Base-by-base conservation (phyloP, 169 alveolate genomes). In the Plasmodium coatneyi region DNA sequence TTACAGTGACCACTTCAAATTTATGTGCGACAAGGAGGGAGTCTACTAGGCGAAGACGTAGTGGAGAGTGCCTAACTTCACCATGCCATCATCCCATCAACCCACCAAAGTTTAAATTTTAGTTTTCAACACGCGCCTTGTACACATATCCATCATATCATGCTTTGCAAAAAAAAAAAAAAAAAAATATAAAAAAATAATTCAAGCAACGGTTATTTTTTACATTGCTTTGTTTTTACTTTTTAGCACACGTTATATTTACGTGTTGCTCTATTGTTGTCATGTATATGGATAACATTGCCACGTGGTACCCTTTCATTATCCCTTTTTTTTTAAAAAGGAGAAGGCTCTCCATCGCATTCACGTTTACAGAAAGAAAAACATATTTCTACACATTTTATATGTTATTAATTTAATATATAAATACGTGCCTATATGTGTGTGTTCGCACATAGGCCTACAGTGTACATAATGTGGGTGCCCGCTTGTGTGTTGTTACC, bases 11-110 rank as follows among this genome's bases (percentile, higher is more conserved):
- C 93, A 86, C 41, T 86, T 86, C 80, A 86, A 86, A 86, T 86
- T 74, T 74, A 86, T 86, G 93, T 86, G 93, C 70, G 93, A 86
- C 84, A 86, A 78, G 71, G 93, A 86, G 80, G 93, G 93, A 30
- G 93, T 70, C 32, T 86, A 66, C 79, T 86, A 86, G 30, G 41
- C 36, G 28, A 43, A 76, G 70, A 52, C 14, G 80, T 19, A 70
- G 25, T 71, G 10, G 14, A 41, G 22, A 41, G 32, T 5, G 10
- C 39, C 66, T 70, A 41, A 34, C 56, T 74, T 76, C 66, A 74
- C 41, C 79, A 74, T 49, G 22, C 52, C 54, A 28, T 28, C 76
- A 71, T n/a, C 52, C n/a, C 56, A 28, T 32, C 76, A 71, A 25
- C 49, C 16, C 52, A 46, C 34, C 56, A 60, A 30, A 60, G 74